Conservation (phyloP, 164 flowering plant genomes). For the Tetrastigma voinierianum region DNA sequence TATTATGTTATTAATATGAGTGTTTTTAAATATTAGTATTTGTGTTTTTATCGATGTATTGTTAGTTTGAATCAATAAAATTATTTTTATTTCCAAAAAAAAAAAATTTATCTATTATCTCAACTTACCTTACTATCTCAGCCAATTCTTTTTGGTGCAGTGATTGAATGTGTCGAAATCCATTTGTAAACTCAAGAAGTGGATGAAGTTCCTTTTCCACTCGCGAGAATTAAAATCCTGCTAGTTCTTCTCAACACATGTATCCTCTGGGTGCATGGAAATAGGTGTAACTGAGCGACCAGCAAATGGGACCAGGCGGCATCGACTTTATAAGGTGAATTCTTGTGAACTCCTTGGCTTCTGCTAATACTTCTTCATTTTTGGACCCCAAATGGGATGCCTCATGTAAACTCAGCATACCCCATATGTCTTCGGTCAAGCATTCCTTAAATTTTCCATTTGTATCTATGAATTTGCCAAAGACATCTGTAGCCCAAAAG, state of each 20-base stretch:
- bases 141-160: conserved; percentile 23
- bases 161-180: conserved; percentile 29
- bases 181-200: conserved; percentile 26
- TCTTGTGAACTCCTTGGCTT: conserved; percentile 25
- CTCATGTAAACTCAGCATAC: conserved; percentile 33
- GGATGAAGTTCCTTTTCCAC: no score
- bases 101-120: no score
- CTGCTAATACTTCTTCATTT: conserved; percentile 17
- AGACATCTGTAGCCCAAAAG: conserved; percentile 18
- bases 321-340: conserved; percentile 9
- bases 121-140: conserved; percentile 23
- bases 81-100: no score
- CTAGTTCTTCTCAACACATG: no score
- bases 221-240: no score
- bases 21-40: no score
- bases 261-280: no score
- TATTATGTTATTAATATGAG: no score
- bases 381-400: conserved; percentile 26
- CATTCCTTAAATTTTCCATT: conserved; percentile 21
- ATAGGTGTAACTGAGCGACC: no score
- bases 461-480: conserved; percentile 14
- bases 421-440: conserved; percentile 16
- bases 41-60: no score
- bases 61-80: no score
- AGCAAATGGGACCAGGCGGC: no score